Evolutionary conservation across 768 basidiomycete species (phyloP).

Genomic region (Auricularia sp.): DNA sequence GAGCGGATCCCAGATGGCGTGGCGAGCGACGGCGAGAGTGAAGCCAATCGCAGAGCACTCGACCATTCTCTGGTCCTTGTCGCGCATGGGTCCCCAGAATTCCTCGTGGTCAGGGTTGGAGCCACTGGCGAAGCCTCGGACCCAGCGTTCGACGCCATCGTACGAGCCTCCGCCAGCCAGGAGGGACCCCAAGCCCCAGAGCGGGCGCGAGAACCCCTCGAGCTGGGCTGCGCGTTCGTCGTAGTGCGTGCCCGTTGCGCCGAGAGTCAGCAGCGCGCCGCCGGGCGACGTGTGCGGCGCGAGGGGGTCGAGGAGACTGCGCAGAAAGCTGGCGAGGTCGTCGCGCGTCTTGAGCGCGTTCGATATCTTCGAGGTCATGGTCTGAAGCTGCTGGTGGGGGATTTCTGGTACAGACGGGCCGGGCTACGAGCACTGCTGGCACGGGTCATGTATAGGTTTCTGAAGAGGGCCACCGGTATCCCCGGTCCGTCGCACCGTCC

Average conservation of each 20-base stretch:
- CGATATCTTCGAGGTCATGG: slow-evolving; percentile 13
- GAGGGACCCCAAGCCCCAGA: slow-evolving; percentile 64
- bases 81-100: slow-evolving; percentile 68
- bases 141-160: slow-evolving; percentile 49
- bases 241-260: slow-evolving; percentile 54
- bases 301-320: slow-evolving; percentile 53
- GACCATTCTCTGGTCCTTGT: slow-evolving; percentile 74
- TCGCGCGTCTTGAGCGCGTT: slow-evolving; percentile 54
- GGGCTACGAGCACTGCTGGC: background rate
- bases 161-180: slow-evolving; percentile 56
- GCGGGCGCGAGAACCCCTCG: slow-evolving; percentile 66
- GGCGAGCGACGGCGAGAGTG: slow-evolving; percentile 52
- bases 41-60: slow-evolving; percentile 73
- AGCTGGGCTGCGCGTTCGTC: slow-evolving; percentile 58
- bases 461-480: no score
- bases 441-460: no score
- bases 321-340: slow-evolving; percentile 48
- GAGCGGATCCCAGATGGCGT: slow-evolving; percentile 56
- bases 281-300: slow-evolving; percentile 61
- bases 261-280: slow-evolving; percentile 60
- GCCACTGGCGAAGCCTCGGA: slow-evolving; percentile 53
- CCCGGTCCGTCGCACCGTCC: no score
- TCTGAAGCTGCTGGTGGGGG: background rate
- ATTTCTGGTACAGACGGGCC: background rate
- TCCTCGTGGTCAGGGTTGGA: slow-evolving; percentile 57